Evolutionary conservation across 768 basidiomycete species (phyloP), one percentile per base, ranked within the genome.

Genomic region (Hebeloma cylindrosporum): DNA sequence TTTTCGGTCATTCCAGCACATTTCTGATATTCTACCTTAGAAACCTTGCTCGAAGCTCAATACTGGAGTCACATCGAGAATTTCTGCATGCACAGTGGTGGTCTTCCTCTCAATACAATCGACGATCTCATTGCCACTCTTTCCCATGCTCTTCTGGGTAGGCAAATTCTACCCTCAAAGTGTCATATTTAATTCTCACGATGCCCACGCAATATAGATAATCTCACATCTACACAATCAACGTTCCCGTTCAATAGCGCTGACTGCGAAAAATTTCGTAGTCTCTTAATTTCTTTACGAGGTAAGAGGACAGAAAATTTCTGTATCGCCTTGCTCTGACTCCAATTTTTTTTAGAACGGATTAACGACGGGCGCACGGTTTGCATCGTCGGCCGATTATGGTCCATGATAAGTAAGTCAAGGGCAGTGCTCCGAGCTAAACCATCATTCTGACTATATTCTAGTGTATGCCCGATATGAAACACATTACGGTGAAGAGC

Each of bases 41-140:
- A 68, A 39, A 48, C 65, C 13, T 66, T 67, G 3, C 52, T 83
- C 6, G 69, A 79, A 34, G 70, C 72, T 20, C 62, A 78, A 13
- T 85, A 80, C 45, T 85, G 83, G 84, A 55, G 54, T 1, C 84
- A 87, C 48, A 60, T 82, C 13, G 82, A 85, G 52, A 75, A 68
- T 48, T 84, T 80, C 58, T 81, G 80, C 0, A 78, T 76, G 64
- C 83, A 85, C 50, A 50, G 69, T 9, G 54, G 60, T 9, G 57
- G 64, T 2, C 54, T 81, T 3, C 56, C 61, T 6, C 51, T 52
- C 17, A 42, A 56, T 14, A 52, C 60, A 4, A 51, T 80, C 11
- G 71, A 77, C n/a, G 74, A 80, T 16, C 66, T 82, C 6, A 72
- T 74, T 35, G 64, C 71, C 30, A 65, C 81, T 1, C 72, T 84